Conservation (phyloP, 2,329 filamentous ascomycete species). For the Fonsecaea monophora region DNA sequence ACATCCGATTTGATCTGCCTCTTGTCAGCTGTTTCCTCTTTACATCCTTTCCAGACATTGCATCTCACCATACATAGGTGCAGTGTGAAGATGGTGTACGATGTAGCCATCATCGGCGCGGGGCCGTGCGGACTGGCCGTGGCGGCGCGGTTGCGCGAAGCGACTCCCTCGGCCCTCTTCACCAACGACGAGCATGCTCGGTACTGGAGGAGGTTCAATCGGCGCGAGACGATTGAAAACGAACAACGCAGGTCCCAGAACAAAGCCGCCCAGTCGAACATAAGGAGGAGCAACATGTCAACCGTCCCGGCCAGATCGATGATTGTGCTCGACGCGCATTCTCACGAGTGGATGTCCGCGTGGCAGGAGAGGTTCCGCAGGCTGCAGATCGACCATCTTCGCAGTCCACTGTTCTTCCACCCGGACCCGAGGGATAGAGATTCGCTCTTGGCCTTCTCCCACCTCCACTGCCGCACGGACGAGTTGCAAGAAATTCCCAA, state of each 20-base stretch:
- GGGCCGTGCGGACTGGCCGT: constrained; percentile 78
- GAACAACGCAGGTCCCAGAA: constrained; percentile 26
- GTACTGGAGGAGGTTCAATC: constrained; percentile 55
- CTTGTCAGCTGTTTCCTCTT: background rate
- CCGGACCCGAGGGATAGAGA: constrained; percentile 78
- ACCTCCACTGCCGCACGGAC: constrained; percentile 63
- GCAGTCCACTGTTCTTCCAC: constrained; percentile 85
- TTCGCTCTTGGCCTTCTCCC: constrained; percentile 72
- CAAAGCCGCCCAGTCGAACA: background rate
- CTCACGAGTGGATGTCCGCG: constrained; percentile 69
- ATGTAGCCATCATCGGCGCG: constrained; percentile 75
- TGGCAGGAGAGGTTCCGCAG: constrained; percentile 74
- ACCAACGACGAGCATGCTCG: constrained; percentile 82
- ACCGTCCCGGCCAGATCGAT: constrained; percentile 50
- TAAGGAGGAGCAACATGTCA: background rate
- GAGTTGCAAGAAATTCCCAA: constrained; percentile 74
- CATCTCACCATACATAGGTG: background rate
- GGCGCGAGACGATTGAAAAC: constrained; percentile 27
- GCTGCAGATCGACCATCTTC: constrained; percentile 73
- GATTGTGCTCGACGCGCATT: constrained; percentile 71
- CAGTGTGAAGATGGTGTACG: constrained; percentile 45
- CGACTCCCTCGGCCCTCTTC: constrained; percentile 77
- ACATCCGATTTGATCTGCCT: background rate
- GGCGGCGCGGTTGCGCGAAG: constrained; percentile 73
- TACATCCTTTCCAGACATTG: background rate